A percentile compares a stretch with the other conserved stretches of the same genome.
Conservation (phyloP, 805 yeast species). For the Isabelozyma pseudorhagii region DNA sequence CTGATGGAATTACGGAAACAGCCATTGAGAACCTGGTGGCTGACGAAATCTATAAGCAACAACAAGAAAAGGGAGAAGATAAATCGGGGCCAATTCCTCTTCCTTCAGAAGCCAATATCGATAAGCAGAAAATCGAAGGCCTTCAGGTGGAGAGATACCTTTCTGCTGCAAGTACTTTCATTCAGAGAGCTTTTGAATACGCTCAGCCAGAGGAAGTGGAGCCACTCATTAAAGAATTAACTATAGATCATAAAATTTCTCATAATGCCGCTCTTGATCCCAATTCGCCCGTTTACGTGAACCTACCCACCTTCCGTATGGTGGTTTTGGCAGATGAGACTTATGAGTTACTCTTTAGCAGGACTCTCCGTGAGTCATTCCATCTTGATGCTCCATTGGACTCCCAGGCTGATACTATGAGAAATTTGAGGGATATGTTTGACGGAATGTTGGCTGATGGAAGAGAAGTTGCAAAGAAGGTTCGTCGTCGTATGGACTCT, state of each 20-base stretch:
- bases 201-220: constrained; percentile 65
- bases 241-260: constrained; percentile 35
- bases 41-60: constrained; percentile 50
- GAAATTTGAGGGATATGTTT: constrained; percentile 79
- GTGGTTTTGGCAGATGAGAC: constrained; percentile 92
- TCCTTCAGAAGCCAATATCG: constrained; percentile 60
- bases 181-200: constrained; percentile 85
- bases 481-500: constrained; percentile 82
- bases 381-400: constrained; percentile 58
- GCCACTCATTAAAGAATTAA: constrained; percentile 33
- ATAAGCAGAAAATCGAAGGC: constrained; percentile 57
- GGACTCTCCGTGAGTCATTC: constrained; percentile 62
- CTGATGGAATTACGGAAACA: constrained; percentile 62
- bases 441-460: constrained; percentile 93
- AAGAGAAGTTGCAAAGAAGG: constrained; percentile 83
- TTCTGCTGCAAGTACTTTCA: constrained; percentile 81
- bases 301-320: constrained; percentile 90
- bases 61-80: constrained; percentile 24
- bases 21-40: constrained; percentile 68
- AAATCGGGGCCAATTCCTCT: constrained; percentile 29
- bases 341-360: constrained; percentile 77
- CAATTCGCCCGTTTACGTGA: constrained; percentile 66
- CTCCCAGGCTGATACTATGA: constrained; percentile 44
- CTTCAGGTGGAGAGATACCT: constrained; percentile 78
- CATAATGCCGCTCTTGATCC: constrained; percentile 87